These are phyloP conservation scores for Dissophora globulifera DNA, from an alignment of 192 early-diverging fungal species.

Conservation along the genomic window DNA sequence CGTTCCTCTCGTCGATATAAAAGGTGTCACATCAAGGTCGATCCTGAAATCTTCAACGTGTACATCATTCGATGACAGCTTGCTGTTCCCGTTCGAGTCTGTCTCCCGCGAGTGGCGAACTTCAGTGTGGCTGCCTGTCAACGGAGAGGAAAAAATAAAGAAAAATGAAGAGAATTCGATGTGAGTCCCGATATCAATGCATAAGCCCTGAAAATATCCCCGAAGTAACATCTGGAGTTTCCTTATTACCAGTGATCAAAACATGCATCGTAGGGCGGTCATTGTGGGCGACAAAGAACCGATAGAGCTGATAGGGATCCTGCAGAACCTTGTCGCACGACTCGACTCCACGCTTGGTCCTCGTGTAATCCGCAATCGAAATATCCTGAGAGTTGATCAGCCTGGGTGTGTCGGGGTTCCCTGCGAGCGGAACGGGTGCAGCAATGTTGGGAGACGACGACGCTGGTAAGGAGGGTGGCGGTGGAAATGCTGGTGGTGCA, in stretches of 20 bases:
- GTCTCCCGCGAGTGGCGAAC: slow-evolving; percentile 1
- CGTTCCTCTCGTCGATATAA: slow-evolving; percentile 28
- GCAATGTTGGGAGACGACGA: too few relatives aligned
- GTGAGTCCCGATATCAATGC: too few relatives aligned
- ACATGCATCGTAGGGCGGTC: slow-evolving; percentile 46
- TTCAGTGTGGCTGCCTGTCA: slow-evolving; percentile 46
- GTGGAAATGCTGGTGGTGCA: slow-evolving; percentile 11
- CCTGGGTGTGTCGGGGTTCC: slow-evolving; percentile 16
- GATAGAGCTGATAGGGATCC: slow-evolving; percentile 48
- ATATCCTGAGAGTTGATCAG: slow-evolving; percentile 42
- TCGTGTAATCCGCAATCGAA: slow-evolving; percentile 34
- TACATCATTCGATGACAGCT: neutral
- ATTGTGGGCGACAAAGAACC: slow-evolving; percentile 54
- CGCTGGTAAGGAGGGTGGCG: slow-evolving; percentile 1
- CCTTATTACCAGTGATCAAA: slow-evolving; percentile 41
- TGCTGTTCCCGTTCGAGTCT: slow-evolving; percentile 26
- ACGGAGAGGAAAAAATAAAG: neutral
- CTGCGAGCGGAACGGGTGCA: slow-evolving; percentile 26
- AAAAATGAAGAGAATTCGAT: neutral
- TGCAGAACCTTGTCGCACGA: slow-evolving; percentile 24
- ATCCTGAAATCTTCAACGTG: slow-evolving; percentile 49
- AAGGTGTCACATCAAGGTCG: slow-evolving; percentile 48
- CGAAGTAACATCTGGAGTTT: too few relatives aligned
- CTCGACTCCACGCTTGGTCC: slow-evolving; percentile 14
- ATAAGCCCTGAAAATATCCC: too few relatives aligned